Evolutionary conservation across 176 grass and related monocot genomes (phyloP), one percentile per base, ranked within the genome.

Genomic region (Puya raimondii): DNA sequence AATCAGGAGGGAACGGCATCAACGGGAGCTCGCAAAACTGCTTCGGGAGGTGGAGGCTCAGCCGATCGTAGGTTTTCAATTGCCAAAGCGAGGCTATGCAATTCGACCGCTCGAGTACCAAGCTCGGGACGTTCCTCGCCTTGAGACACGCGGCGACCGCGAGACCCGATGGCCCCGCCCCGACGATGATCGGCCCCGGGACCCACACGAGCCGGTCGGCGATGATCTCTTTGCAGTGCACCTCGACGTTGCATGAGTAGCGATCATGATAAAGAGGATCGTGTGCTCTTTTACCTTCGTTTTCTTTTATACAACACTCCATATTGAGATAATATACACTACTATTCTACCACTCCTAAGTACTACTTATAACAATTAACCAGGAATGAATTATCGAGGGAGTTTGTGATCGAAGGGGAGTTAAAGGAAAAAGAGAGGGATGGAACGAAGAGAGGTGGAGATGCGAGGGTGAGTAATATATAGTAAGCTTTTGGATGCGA

Each of bases 21-120:
- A 94, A 85, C 20, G 95, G 95, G 70, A 99, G 94, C 83, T 99
- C 86, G 82, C 94, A 99, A 76, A 88, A 99, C 64, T 83, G 83
- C 85, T 88, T 88, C 13, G 94, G 94, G 67, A 99, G 90, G 81
- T 99, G 95, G 64, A 99, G 90, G 56, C 87, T 90, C 51, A 99
- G 95, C 64, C 95, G 87, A 53, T 99, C 87, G 47, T 99, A 99
- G 48, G 87, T 99, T 72, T 78, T 93, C 59, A 75, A 85, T 66
- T 94, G 87, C 95, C 95, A 99, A 12, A 99, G 82, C 0, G 95
- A 85, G 59, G 95, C 95, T 79, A 99, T 85, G 84, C 87, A 86
- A 77, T 79, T 66, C 68, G 82, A 99, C 50, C 95, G 84, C 78
- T 99, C 95, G 11, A 99, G 75, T 75, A 99, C 25, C 53, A 92